Base-by-base conservation (phyloP, 805 yeast genomes). In the Candida maesae region DNA sequence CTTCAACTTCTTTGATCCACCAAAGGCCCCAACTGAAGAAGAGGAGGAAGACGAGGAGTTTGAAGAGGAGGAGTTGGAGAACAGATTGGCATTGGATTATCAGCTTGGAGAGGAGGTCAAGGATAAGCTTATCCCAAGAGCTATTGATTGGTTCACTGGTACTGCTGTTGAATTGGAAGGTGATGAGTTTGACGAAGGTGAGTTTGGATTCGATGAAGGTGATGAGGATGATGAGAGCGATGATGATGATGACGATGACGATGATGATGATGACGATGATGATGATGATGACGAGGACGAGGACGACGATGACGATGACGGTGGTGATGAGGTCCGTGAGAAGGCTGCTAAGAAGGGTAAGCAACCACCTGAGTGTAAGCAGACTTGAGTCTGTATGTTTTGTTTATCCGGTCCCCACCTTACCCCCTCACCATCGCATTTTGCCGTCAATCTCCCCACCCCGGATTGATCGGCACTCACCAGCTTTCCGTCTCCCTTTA, bases 101-200 rank as follows among this genome's bases (percentile, higher is more conserved):
- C 93, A 89, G 60, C 73, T 93, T 49, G 99, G 98, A 48, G 99
- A 93, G 67, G 90, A 90, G 58, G 78, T 93, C 63, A 93, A 93
- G 71, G 98, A 93, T 65, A 85, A 93, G 65, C 76, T 93, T 60
- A 82, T 93, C 48, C 97, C 98, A 48, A 81, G 96, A 61, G 98
- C 98, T 38, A 77, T 93, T 56, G 98, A 91, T 64, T 93, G 99
- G 98, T 93, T 89, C 65, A 91, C 99, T 9, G 99, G 99, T 35
- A 88, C 88, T 51, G 99, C 99, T 18, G 74, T 91, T 44, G 95
- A 85, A 42, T 78, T 76, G 12, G 88, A 74, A 9, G 86, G 76
- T 14, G 82, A 73, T 3, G 87, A 76, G 4, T 86, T 74, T 12
- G 80, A 59, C 2, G 69, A 56, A 9, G 70, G 57, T 18, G 71